Evolutionary conservation across 345 rosid species (phyloP).

Genomic region (Salix suchowensis): DNA sequence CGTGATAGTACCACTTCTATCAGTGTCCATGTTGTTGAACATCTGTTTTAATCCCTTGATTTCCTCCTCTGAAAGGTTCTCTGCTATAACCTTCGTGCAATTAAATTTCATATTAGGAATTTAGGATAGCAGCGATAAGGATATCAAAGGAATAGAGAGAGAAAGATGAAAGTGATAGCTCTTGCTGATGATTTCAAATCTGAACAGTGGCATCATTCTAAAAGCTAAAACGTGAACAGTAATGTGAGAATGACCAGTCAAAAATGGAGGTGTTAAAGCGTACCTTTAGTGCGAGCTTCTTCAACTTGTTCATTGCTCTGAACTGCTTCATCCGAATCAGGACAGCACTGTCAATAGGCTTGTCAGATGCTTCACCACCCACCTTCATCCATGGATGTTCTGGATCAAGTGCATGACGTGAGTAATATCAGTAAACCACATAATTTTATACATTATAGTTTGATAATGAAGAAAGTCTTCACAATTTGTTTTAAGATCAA

Average conservation of each 20-base stretch:
- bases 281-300: slow-evolving; percentile 30
- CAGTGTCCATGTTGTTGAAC: slow-evolving; percentile 34
- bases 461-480: background rate
- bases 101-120: background rate
- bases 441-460: background rate
- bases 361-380: slow-evolving; percentile 20
- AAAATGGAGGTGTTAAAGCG: background rate
- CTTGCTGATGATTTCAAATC: background rate
- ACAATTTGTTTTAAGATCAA: background rate
- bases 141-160: background rate
- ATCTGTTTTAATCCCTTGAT: slow-evolving; percentile 31
- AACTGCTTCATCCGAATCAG: slow-evolving; percentile 22
- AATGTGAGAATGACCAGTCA: background rate
- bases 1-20: slow-evolving; percentile 33
- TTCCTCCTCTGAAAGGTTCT: slow-evolving; percentile 27
- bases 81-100: slow-evolving; percentile 24
- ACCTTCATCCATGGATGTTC: slow-evolving; percentile 33
- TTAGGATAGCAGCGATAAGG: no score
- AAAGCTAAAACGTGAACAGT: background rate
- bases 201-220: background rate
- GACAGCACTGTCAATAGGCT: slow-evolving; percentile 27
- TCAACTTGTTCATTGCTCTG: slow-evolving; percentile 35
- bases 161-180: background rate
- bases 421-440: background rate
- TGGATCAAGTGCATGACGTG: background rate